These are phyloP conservation scores for Blastomyces parvus DNA, from an alignment of 2,329 filamentous ascomycete species.

Conservation along the genomic window DNA sequence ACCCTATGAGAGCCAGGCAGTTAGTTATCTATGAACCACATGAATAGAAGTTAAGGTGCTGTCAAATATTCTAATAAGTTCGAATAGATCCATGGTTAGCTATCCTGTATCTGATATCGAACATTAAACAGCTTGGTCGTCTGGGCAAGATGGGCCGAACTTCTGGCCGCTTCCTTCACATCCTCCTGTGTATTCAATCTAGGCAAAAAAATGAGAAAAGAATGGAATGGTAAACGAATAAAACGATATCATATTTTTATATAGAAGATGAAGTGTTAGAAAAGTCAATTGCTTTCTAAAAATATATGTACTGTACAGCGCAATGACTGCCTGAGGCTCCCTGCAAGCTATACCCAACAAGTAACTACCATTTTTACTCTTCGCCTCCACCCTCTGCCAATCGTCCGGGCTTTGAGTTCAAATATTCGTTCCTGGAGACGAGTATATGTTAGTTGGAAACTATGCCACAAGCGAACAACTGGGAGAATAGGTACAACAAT, in stretches of 20 bases:
- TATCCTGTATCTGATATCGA: not conserved
- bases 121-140: not conserved
- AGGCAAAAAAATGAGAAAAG: not conserved
- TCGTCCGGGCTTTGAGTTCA: slow-evolving; percentile 43
- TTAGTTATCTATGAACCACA: not conserved
- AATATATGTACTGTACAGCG: slow-evolving; percentile 29
- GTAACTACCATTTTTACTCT: slow-evolving; percentile 20
- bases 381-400: slow-evolving; percentile 26
- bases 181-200: not conserved
- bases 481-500: slow-evolving; percentile 5
- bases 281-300: slow-evolving; percentile 32
- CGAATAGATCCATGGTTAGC: not conserved
- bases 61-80: not conserved
- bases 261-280: slow-evolving; percentile 1
- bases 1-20: not conserved
- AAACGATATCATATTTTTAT: not conserved
- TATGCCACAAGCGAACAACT: not conserved
- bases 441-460: slow-evolving; percentile 8
- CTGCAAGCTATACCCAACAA: slow-evolving; percentile 10
- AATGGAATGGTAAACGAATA: not conserved
- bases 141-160: not conserved
- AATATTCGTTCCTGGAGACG: slow-evolving; percentile 38
- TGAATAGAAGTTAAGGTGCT: not conserved
- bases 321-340: slow-evolving; percentile 19
- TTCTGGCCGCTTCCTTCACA: not conserved